phyloP scores from a whole-genome alignment of 2,329 filamentous ascomycete genomes.

The Teratosphaeriaceae sp. region DNA sequence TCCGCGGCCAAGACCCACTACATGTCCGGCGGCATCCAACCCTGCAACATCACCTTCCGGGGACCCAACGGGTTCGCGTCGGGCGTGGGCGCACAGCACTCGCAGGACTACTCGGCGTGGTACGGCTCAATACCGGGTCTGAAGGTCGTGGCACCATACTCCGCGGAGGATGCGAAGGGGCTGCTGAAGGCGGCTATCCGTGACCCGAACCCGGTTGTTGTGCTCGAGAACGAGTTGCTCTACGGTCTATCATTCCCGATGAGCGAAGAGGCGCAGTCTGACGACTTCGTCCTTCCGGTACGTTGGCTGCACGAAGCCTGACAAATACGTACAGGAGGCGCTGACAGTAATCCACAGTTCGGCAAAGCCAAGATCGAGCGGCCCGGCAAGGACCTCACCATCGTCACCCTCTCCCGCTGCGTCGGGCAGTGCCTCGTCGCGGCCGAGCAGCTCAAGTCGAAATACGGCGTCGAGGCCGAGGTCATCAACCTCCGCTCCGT shows the following conservation, averaged over 20 bases:
- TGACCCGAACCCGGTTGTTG: slow-evolving; percentile 93
- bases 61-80: slow-evolving; percentile 96
- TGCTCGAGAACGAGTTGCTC: slow-evolving; percentile 55
- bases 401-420: slow-evolving; percentile 89
- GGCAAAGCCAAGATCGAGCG: slow-evolving; percentile 99
- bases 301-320: not conserved
- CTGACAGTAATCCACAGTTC: slow-evolving; percentile 44
- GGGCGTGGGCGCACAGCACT: slow-evolving; percentile 96
- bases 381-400: slow-evolving; percentile 88
- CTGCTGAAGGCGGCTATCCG: slow-evolving; percentile 95
- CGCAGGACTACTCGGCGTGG: slow-evolving; percentile 97
- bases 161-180: slow-evolving; percentile 96
- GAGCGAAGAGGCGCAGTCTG: slow-evolving; percentile 92
- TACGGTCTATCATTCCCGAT: slow-evolving; percentile 96
- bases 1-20: slow-evolving; percentile 98
- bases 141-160: slow-evolving; percentile 96
- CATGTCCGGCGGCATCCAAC: slow-evolving; percentile 99
- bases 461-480: slow-evolving; percentile 92
- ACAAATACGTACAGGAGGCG: slow-evolving; percentile 2
- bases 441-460: slow-evolving; percentile 87
- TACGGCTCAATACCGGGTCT: slow-evolving; percentile 96
- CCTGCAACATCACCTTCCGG: slow-evolving; percentile 99
- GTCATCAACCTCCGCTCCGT: slow-evolving; percentile 97
- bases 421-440: slow-evolving; percentile 87
- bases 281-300: slow-evolving; percentile 87